Percentiles rank a stretch among this genome's conserved stretches.
Conservation (phyloP, 768 basidiomycete species). For the Scleroderma citrinum region DNA sequence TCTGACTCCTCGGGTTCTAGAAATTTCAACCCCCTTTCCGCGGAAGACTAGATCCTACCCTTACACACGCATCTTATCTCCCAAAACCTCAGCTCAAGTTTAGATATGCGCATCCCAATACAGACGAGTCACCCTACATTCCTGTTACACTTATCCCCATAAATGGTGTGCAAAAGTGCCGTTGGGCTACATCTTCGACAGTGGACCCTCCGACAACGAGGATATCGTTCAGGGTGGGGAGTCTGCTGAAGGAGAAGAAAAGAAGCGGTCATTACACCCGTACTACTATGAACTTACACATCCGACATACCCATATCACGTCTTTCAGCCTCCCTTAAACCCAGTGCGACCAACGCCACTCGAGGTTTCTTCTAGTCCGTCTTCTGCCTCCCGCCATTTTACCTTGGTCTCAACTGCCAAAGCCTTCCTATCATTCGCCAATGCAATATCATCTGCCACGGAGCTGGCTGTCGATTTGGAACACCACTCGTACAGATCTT, state of each 20-base stretch:
- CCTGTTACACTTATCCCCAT: slow-evolving; percentile 50
- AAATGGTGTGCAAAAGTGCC: slow-evolving; percentile 86
- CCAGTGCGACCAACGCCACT: slow-evolving; percentile 56
- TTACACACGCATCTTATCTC: slow-evolving; percentile 72
- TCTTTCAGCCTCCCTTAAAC: slow-evolving; percentile 46
- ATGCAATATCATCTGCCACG: slow-evolving; percentile 51
- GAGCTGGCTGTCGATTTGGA: slow-evolving; percentile 95
- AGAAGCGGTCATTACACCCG: slow-evolving; percentile 49
- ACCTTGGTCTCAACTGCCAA: slow-evolving; percentile 61
- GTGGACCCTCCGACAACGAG: slow-evolving; percentile 14
- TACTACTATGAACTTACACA: slow-evolving; percentile 84
- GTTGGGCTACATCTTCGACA: slow-evolving; percentile 53
- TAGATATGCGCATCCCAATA: slow-evolving; percentile 53
- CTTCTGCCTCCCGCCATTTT: slow-evolving; percentile 35
- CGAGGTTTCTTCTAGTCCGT: slow-evolving; percentile 38
- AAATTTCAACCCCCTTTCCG: slow-evolving; percentile 26
- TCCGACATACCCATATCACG: slow-evolving; percentile 60
- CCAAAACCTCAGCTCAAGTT: slow-evolving; percentile 81
- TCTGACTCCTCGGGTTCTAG: slow-evolving; percentile 19
- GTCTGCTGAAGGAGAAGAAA: slow-evolving; percentile 15
- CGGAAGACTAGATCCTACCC: slow-evolving; percentile 49
- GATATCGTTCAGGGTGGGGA: slow-evolving; percentile 8
- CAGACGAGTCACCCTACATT: slow-evolving; percentile 51
- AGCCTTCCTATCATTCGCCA: slow-evolving; percentile 57
- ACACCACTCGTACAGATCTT: slow-evolving; percentile 85